phyloP scores from a whole-genome alignment of 2,329 filamentous ascomycete genomes.

The Diaporthe citriasiana region DNA sequence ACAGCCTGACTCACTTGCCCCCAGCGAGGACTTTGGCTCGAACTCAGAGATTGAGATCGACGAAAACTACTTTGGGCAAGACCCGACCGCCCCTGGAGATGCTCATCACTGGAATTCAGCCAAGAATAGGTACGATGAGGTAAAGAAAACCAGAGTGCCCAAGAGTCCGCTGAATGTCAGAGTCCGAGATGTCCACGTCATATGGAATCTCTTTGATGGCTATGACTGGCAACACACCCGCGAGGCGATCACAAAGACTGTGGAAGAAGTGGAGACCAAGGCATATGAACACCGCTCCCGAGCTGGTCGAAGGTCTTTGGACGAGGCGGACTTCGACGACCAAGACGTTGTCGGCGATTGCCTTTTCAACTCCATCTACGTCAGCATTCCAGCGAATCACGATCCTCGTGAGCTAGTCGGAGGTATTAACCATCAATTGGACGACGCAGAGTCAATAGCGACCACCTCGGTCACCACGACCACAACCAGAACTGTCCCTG shows the following conservation, averaged over 20 bases:
- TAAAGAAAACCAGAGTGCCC: conserved; percentile 71
- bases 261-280: conserved; percentile 87
- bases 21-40: conserved; percentile 31
- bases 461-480: conserved; percentile 78
- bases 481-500: conserved; percentile 62
- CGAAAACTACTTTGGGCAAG: conserved; percentile 81
- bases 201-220: conserved; percentile 98
- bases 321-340: conserved; percentile 76
- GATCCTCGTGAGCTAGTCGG: conserved; percentile 86
- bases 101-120: conserved; percentile 86
- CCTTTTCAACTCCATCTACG: conserved; percentile 98
- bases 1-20: conserved; percentile 20
- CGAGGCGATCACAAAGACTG: conserved; percentile 87
- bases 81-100: conserved; percentile 72
- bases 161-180: conserved; percentile 82
- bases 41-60: conserved; percentile 64
- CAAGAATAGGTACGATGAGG: conserved; percentile 79
- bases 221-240: conserved; percentile 96
- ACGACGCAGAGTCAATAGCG: conserved; percentile 92
- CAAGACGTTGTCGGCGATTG: conserved; percentile 94
- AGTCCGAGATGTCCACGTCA: conserved; percentile 89
- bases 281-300: conserved; percentile 81
- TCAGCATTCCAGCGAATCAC: conserved; percentile 87
- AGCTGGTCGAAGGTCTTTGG: conserved; percentile 67
- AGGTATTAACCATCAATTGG: conserved; percentile 90